Evolutionary conservation across 352 stramenopile species (phyloP).

Genomic region (Phytophthora pluvialis): DNA sequence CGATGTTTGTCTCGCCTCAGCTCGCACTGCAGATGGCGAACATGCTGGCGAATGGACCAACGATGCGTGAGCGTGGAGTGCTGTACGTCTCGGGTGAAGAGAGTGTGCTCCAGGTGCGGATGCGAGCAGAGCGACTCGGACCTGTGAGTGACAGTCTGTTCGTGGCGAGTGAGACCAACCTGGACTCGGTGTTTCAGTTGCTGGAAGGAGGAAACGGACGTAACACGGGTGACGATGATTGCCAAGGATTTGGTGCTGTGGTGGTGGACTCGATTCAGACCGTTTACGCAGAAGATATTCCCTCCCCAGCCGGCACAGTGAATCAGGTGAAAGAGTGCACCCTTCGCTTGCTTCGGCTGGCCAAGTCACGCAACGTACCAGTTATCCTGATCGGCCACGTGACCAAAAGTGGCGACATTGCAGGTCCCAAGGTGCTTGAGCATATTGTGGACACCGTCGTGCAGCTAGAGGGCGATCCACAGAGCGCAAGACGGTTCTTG

Average conservation of each 20-base stretch:
- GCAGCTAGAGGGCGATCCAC: conserved; percentile 93
- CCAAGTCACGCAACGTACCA: conserved; percentile 92
- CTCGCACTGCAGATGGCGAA: conserved; percentile 95
- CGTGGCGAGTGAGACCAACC: conserved; percentile 86
- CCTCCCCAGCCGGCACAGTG: conserved; percentile 83
- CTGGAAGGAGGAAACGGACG: conserved; percentile 44
- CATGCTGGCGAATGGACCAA: conserved; percentile 59
- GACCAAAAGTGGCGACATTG: conserved; percentile 97
- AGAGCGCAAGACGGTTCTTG: conserved; percentile 89
- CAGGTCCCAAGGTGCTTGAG: conserved; percentile 92
- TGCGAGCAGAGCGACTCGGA: conserved; percentile 89
- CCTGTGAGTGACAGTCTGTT: conserved; percentile 71
- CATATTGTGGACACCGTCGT: conserved; percentile 96
- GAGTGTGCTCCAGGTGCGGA: conserved; percentile 95
- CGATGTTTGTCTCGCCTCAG: conserved; percentile 26
- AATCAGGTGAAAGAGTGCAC: conserved; percentile 97
- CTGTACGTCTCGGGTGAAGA: conserved; percentile 98
- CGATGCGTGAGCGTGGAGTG: conserved; percentile 58
- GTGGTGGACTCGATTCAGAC: conserved; percentile 98
- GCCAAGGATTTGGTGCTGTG: conserved; percentile 63
- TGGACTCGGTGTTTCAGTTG: conserved; percentile 74
- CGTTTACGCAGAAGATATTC: conserved; percentile 90
- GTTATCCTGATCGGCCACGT: conserved; percentile 97
- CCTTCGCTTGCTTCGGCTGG: conserved; percentile 92
- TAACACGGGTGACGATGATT: conserved; percentile 1